Conservation (phyloP, 192 early-diverging fungal genomes). For the Entomortierella lignicola region DNA sequence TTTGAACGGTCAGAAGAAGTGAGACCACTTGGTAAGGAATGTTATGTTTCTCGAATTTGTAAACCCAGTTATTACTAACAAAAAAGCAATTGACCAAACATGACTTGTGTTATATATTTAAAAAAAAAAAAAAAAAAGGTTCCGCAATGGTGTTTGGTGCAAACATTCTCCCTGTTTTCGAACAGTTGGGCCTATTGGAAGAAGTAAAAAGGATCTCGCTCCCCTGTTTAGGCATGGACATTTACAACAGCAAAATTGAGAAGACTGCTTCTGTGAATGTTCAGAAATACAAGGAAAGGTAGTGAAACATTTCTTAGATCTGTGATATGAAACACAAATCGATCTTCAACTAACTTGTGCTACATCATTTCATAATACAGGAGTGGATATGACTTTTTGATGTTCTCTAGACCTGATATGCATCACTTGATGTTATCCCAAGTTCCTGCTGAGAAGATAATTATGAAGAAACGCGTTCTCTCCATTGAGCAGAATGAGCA, state of each 20-base stretch:
- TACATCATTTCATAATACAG: too few species aligned
- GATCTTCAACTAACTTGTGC: too few species aligned
- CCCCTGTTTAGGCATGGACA: neutral
- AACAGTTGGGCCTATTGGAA: slow-evolving; percentile 9
- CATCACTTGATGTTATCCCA: slow-evolving; percentile 7
- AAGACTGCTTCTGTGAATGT: neutral
- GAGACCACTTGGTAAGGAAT: slow-evolving; percentile 10
- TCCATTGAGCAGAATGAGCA: slow-evolving; percentile 3
- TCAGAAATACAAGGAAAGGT: neutral
- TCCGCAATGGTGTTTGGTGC: slow-evolving; percentile 15
- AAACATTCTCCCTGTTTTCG: slow-evolving; percentile 15
- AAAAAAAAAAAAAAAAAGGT: too few species aligned
- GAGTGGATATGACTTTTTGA: slow-evolving; percentile 12
- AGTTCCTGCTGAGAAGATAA: slow-evolving; percentile 15
- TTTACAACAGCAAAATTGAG: neutral
- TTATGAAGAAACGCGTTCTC: slow-evolving; percentile 5
- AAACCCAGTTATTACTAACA: neutral
- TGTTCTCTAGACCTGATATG: slow-evolving; percentile 7
- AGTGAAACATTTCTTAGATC: neutral
- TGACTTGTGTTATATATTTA: too few species aligned
- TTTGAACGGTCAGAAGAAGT: neutral
- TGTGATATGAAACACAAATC: too few species aligned
- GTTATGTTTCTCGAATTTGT: too few species aligned
- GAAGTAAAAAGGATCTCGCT: neutral
- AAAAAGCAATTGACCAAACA: too few species aligned